These are phyloP conservation scores for Xerocomus minutiporus DNA, from an alignment of 1,284 basidiomycete genomes.

Conservation along the genomic window DNA sequence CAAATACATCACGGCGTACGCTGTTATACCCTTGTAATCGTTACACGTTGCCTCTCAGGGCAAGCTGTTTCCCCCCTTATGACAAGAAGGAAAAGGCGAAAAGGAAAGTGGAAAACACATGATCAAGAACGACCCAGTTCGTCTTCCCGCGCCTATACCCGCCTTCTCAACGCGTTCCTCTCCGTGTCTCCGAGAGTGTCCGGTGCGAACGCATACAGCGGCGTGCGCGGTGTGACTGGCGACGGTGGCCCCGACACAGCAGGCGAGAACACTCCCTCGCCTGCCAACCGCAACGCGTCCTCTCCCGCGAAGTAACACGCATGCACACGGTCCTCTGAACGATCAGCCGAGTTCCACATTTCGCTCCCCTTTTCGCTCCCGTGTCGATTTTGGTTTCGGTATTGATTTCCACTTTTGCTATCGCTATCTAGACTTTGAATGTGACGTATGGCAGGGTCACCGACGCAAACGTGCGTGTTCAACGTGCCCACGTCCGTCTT, in stretches of 20 bases:
- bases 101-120: not conserved
- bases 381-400: not conserved
- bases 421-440: not conserved
- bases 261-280: conserved; percentile 69
- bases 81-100: not conserved
- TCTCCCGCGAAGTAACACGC: conserved; percentile 43
- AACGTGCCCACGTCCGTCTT: no score
- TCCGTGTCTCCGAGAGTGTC: conserved; percentile 1
- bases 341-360: no score
- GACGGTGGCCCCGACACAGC: conserved; percentile 61
- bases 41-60: conserved; percentile 4
- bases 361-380: no score
- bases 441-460: not conserved
- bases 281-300: conserved; percentile 50
- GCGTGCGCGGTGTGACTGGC: conserved; percentile 35
- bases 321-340: not conserved
- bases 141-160: conserved; percentile 8
- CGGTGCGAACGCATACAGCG: not conserved
- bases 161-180: conserved; percentile 19
- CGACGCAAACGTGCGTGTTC: not conserved
- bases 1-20: conserved; percentile 9
- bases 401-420: not conserved
- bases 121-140: conserved; percentile 11
- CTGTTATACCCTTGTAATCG: conserved; percentile 13
- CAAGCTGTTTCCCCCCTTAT: not conserved